Evolutionary conservation across 2,329 filamentous ascomycete species (phyloP).

Genomic region (Dichotomopilus funicola): DNA sequence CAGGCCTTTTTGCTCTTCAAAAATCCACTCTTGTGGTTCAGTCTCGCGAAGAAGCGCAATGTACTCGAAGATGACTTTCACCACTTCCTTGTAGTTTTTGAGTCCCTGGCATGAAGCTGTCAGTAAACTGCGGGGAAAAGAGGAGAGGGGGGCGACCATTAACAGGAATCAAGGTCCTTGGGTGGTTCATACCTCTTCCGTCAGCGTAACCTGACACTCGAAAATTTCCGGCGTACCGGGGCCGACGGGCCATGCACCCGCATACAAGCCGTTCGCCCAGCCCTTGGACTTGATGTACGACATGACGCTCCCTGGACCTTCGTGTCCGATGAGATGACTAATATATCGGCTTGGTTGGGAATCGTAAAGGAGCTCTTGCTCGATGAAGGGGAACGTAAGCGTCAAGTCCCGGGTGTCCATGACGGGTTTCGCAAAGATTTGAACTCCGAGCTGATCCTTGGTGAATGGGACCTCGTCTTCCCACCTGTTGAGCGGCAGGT

Average conservation of each 20-base stretch:
- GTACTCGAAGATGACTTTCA: slow-evolving; percentile 85
- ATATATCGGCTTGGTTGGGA: slow-evolving; percentile 80
- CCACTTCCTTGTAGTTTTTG: slow-evolving; percentile 72
- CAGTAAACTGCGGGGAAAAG: background rate
- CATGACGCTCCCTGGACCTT: slow-evolving; percentile 87
- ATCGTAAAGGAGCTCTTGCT: slow-evolving; percentile 74
- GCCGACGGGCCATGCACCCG: slow-evolving; percentile 69
- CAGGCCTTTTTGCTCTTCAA: slow-evolving; percentile 83
- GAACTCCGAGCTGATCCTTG: slow-evolving; percentile 49
- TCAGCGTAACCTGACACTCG: slow-evolving; percentile 70
- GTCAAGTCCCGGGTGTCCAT: slow-evolving; percentile 79
- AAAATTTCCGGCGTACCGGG: slow-evolving; percentile 73
- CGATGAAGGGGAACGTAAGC: slow-evolving; percentile 76
- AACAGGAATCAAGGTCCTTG: background rate
- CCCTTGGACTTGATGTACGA: slow-evolving; percentile 85
- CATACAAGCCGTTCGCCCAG: slow-evolving; percentile 78
- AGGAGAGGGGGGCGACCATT: background rate
- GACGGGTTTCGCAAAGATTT: slow-evolving; percentile 84
- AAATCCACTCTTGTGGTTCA: slow-evolving; percentile 85
- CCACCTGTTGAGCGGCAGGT: slow-evolving; percentile 58
- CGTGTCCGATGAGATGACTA: slow-evolving; percentile 83
- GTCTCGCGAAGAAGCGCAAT: slow-evolving; percentile 76
- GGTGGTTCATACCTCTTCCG: slow-evolving; percentile 58
- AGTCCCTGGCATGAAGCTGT: slow-evolving; percentile 45
- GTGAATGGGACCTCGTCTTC: slow-evolving; percentile 44